Base-by-base conservation (phyloP, 2,329 filamentous ascomycete genomes). In the Epichloe sylvatica region DNA sequence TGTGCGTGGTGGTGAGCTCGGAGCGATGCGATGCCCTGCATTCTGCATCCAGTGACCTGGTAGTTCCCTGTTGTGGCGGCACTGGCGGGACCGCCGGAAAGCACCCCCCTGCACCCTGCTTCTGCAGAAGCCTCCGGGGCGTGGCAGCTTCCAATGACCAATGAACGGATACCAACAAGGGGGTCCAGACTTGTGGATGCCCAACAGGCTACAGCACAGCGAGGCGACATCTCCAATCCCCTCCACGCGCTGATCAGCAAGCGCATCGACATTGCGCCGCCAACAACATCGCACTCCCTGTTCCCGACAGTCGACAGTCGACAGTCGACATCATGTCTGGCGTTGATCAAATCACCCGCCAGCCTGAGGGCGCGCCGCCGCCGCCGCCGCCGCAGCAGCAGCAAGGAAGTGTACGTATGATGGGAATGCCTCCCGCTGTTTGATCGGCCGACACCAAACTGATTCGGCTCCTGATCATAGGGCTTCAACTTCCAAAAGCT, bases 401-500 rank as follows among this genome's bases (percentile, higher is more conserved):
- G 34, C 48, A 48, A 35, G 60, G 59, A 60, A 58, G 61, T 62
- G 51, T 55, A 49, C 38, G 46, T 49, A 38, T 51, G 33, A 34
- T 17, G 8, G 35, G 3, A 38, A 13, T 19, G 5, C 35, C 19
- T 13, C 11, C 13, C 7, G 4, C 35, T 33, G 19, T 35, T 3
- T 9, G 37, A 13, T 19, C 19, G 17, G 37, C n/a, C 17, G 21
- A n/a, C 37, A 19, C 25, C 5, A 42, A 17, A 13, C 43, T 48
- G 37, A 47, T 35, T 36, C 11, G 7, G 17, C 7, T 12, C 21
- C 12, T 30, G 8, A 19, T 17, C 15, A n/a, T 37, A 67, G 64
- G 62, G 61, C 33, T 59, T 75, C 51, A 62, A 51, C 54, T 61
- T 72, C 49, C 67, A 60, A 52, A 76, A 73, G 55, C 64, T 80